Evolutionary conservation across 2,329 filamentous ascomycete species (phyloP).

Genomic region (Pyricularia sp.): DNA sequence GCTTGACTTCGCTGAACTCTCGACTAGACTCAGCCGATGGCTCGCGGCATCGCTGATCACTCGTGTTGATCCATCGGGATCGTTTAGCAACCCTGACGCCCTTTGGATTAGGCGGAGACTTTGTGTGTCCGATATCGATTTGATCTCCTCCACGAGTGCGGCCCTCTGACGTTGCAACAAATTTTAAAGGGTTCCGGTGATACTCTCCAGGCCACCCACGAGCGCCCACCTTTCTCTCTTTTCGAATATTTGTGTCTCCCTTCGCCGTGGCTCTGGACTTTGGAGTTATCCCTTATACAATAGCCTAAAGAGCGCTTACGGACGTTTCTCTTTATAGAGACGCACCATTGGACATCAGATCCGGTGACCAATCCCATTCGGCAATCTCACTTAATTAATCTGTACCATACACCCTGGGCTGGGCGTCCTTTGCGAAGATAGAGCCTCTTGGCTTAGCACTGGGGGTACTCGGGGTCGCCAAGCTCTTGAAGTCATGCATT

Average conservation of each 20-base stretch:
- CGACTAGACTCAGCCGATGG: conserved; percentile 1
- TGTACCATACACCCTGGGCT: too few species aligned
- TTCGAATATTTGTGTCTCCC: too few species aligned
- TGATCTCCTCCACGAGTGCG: conserved; percentile 10
- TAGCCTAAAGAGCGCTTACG: too few species aligned
- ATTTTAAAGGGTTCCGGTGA: conserved; percentile 9
- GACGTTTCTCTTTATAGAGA: too few species aligned
- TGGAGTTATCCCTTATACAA: too few species aligned
- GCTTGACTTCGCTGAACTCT: neutral
- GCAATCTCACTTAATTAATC: too few species aligned
- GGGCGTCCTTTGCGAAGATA: too few species aligned
- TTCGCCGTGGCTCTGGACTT: too few species aligned
- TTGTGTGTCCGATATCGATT: conserved; percentile 10
- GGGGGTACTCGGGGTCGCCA: conserved; percentile 12
- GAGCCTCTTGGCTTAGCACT: too few species aligned
- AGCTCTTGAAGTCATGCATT: conserved; percentile 14
- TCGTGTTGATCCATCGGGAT: neutral
- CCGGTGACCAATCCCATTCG: too few species aligned
- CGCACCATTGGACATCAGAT: too few species aligned
- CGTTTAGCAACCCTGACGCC: neutral
- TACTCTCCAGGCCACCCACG: conserved; percentile 12
- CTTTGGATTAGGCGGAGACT: conserved; percentile 11
- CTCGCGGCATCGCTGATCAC: conserved; percentile 10
- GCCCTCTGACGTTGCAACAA: conserved; percentile 8
- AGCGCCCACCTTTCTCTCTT: neutral